These are phyloP conservation scores for Tilletia indica DNA, from an alignment of 1,284 basidiomycete genomes.

Conservation along the genomic window DNA sequence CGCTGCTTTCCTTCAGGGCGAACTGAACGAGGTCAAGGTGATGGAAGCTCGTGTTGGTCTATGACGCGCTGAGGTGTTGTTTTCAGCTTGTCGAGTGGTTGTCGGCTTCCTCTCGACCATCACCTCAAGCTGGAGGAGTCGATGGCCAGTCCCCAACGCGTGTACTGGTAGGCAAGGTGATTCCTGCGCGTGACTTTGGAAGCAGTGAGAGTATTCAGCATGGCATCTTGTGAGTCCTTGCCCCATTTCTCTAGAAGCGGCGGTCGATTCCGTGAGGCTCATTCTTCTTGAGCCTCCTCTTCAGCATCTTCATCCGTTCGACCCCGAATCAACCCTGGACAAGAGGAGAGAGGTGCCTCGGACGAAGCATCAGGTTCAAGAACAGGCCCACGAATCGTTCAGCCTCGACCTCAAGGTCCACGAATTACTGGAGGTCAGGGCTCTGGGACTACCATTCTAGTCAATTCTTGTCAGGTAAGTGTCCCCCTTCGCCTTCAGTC, in stretches of 20 bases:
- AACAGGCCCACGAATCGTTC: slow-evolving; percentile 4
- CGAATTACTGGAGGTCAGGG: slow-evolving; percentile 24
- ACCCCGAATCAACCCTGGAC: too few relatives aligned
- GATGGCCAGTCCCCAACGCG: too few relatives aligned
- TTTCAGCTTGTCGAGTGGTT: too few relatives aligned
- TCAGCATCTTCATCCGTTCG: not conserved
- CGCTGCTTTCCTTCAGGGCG: too few relatives aligned
- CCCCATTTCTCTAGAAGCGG: not conserved
- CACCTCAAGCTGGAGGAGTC: too few relatives aligned
- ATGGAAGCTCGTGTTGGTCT: too few relatives aligned
- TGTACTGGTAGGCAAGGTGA: too few relatives aligned
- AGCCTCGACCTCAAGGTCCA: slow-evolving; percentile 9
- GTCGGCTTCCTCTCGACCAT: too few relatives aligned
- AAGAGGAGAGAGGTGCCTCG: not conserved
- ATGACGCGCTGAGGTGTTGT: too few relatives aligned
- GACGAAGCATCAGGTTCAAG: not conserved
- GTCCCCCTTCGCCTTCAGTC: not conserved
- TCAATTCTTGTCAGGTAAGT: slow-evolving; percentile 34
- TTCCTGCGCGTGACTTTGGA: too few relatives aligned
- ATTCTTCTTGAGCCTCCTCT: not conserved
- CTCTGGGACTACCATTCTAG: slow-evolving; percentile 43
- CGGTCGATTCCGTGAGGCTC: not conserved
- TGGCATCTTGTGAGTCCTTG: slow-evolving; percentile 1
- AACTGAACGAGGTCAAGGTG: too few relatives aligned
- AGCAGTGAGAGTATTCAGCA: not conserved